Evolutionary conservation across 805 yeast genomes (phyloP), one percentile per base, ranked within the genome.

Genomic region (Wickerhamia fluorescens): DNA sequence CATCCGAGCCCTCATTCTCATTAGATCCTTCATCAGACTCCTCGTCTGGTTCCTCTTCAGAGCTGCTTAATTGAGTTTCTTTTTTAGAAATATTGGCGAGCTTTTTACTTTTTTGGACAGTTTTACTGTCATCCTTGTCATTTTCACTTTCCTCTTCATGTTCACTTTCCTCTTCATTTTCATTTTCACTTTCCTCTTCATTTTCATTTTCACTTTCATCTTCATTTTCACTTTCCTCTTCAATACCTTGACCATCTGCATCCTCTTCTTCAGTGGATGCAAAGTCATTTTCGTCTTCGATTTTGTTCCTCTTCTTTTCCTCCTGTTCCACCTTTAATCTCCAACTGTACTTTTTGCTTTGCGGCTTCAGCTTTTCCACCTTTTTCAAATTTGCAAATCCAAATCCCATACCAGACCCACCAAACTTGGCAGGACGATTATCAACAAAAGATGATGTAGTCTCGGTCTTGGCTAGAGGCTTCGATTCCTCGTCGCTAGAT

Each of bases 311-410:
- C 42, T 58, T 61, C 41, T 48, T 59, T 24, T 61, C 67, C 27
- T 60, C 65, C 20, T 46, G 42, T 30, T 56, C 66, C 8, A 64
- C 54, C 25, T 43, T 42, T 22, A 52, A 36, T 28, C 68, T 73
- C 96, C 96, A 87, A 24, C 78, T 81, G 47, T 83, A 84, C 37
- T 71, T 71, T 39, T 69, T 73, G 36, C 59, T 65, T 2, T 38
- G 29, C 7, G 38, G 30, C 23, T 33, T 37, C 7, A 18, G n/a
- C 36, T 53, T 58, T 22, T 57, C 59, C 6, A 73, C 64, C 29
- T 70, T 71, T 20, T 69, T 65, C 3, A 75, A 56, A 45, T 75
- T 69, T 4, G 63, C 53, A 44, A 83, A 82, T 2, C 80, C 82
- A 51, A 81, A 81, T 1, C 94, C 89, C 31, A 68, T 56, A 1